Base-by-base conservation (phyloP, 306 rosid species). In the Vicia villosa region DNA sequence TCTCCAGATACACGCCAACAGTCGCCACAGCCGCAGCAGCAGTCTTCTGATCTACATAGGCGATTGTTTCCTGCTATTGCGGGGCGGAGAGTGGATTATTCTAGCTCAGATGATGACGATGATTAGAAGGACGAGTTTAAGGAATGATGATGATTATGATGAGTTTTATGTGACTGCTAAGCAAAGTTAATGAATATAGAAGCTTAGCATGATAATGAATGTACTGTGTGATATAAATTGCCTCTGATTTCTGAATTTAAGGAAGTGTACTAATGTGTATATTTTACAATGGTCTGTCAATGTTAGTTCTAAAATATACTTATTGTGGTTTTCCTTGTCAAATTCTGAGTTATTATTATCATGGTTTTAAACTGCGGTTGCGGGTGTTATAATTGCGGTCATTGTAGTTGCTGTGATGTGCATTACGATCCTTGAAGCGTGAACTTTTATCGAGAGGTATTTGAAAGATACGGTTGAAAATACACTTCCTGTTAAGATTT, bases 11-110 rank as follows among this genome's bases (percentile, higher is more conserved):
- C n/a, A 32, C 74, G 6, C 6, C 82, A 62, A 5, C 72, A 47
- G 0, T 19, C 64, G 0, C 12, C 14, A 4, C 26, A 30, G 7
- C 12, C 46, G 3, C 38, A 56, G 3, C 1, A 37, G 2, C 62
- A 62, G 9, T 45, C 75, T 43, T 16, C 73, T 45, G 88, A 89
- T 14, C 14, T 80, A 1, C 89, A 81, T 20, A 78, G 73, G 47
- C 74, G 74, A 37, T 54, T 94, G 7, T 94, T 94, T 66, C 99
- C 99, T 0, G 92, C 95, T n/a, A 88, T 90, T 41, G 81, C 79
- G 5, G 96, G 24, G 66, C 69, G 92, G 60, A 85, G 95, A 45
- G 21, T 81, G 37, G 81, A 74, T 16, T 66, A 74, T 8, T 90
- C 87, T 10, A 83, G 88, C 70, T 91, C 97, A 21, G 96, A 87